These are phyloP conservation scores for Teunomyces panamensis DNA, from an alignment of 805 yeast genomes.

Conservation along the genomic window DNA sequence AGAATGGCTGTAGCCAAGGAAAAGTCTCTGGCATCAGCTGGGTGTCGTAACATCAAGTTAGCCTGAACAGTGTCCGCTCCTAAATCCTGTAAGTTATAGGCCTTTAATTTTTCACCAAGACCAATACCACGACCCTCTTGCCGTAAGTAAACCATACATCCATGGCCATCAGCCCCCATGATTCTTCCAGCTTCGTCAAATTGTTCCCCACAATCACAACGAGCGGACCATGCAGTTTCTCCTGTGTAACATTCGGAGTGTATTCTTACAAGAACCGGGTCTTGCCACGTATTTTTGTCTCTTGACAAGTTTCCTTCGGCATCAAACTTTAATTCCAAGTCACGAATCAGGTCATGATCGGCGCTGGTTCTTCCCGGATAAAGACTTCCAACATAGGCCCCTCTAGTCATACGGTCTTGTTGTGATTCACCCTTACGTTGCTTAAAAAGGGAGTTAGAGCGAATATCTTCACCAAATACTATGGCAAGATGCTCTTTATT, in stretches of 20 bases:
- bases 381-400: constrained; percentile 89
- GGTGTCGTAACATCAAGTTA: constrained; percentile 86
- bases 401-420: constrained; percentile 95
- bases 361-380: constrained; percentile 82
- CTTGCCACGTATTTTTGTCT: constrained; percentile 21
- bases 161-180: constrained; percentile 85
- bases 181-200: constrained; percentile 95
- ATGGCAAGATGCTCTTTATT: constrained; percentile 94
- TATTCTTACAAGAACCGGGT: constrained; percentile 73
- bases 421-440: constrained; percentile 71
- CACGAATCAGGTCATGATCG: constrained; percentile 46
- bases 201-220: constrained; percentile 99
- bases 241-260: constrained; percentile 99
- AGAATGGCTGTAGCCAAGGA: constrained; percentile 92
- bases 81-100: constrained; percentile 92
- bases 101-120: constrained; percentile 94
- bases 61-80: constrained; percentile 99
- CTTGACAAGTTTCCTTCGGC: constrained; percentile 27
- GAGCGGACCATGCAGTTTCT: constrained; percentile 98
- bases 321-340: constrained; percentile 29
- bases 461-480: constrained; percentile 89
- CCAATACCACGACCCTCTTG: constrained; percentile 99
- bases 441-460: constrained; percentile 70
- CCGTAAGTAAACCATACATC: constrained; percentile 91
- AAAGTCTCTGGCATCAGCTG: constrained; percentile 96